phyloP scores from a whole-genome alignment of 1,284 basidiomycete species.

The Malassezia nana region DNA sequence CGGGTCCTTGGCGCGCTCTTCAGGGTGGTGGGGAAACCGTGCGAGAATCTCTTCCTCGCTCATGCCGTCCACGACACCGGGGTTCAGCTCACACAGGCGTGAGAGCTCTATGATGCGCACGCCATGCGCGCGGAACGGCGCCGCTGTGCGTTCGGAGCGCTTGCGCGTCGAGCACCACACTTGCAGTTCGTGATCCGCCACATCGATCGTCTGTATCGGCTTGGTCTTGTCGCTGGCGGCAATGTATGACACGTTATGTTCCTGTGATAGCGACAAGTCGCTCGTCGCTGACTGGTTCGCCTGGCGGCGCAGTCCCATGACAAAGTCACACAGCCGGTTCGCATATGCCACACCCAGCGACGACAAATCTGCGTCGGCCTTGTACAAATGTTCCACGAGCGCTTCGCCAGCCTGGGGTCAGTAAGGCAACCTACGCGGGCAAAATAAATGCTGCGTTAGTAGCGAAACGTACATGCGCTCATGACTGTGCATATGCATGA shows the following conservation, averaged over 20 bases:
- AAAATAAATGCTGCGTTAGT: constrained; percentile 51
- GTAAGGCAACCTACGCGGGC: constrained; percentile 20
- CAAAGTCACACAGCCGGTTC: constrained; percentile 52
- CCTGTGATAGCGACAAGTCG: constrained; percentile 38
- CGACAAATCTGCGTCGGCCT: constrained; percentile 92
- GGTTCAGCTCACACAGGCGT: constrained; percentile 96
- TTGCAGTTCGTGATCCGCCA: constrained; percentile 50
- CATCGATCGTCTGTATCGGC: not conserved
- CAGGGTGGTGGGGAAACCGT: constrained; percentile 87
- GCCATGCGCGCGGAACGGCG: constrained; percentile 69
- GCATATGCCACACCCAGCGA: constrained; percentile 91
- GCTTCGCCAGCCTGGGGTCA: constrained; percentile 34
- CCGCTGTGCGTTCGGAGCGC: constrained; percentile 85
- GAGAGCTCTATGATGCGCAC: constrained; percentile 74
- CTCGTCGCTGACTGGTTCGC: not conserved
- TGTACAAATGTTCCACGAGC: constrained; percentile 95
- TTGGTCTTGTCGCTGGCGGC: not conserved
- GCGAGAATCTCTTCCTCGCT: constrained; percentile 78
- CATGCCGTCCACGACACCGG: constrained; percentile 69
- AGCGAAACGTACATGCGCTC: constrained; percentile 58
- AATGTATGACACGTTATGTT: constrained; percentile 16
- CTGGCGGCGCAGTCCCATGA: constrained; percentile 32
- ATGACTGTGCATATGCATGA: constrained; percentile 94
- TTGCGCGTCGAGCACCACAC: constrained; percentile 94
- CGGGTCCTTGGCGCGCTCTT: constrained; percentile 79